Base-by-base conservation (phyloP, 1,284 basidiomycete genomes). In the Naganishia liquefaciens region DNA sequence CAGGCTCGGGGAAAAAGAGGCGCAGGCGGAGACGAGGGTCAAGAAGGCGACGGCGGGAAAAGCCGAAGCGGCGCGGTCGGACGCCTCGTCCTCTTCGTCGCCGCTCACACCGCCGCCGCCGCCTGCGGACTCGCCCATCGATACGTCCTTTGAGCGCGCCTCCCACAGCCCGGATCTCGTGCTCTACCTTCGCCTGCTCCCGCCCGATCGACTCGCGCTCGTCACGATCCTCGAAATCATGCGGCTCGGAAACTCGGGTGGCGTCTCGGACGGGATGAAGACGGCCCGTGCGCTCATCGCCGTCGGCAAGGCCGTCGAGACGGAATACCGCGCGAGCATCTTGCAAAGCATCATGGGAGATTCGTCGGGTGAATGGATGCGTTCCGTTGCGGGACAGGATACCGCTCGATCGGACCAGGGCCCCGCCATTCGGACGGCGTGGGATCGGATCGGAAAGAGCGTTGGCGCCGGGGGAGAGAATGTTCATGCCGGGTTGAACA, bases 161-260 rank as follows among this genome's bases (percentile, higher is more conserved):
- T 40, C 54, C 6, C 71, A 72, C 63, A 70, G 74, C 9, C 54
- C 64, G 43, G 68, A 70, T 10, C 67, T 76, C 10, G 60, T 73
- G 17, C 68, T 79, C 37, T 95, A 93, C 80, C 80, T 97, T 9
- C 80, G 83, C 1, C 84, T 94, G 0, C 82, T 99, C 23, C 84
- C 87, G 15, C 82, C 88, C 0, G 86, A 90, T 55, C 89, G 89
- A 68, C 83, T 98, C 10, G 92, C 93, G 0, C 82, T 97, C 25
- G 88, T 98, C 73, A 90, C 90, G 3, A 91, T 98, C 68, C 83
- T 95, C 40, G 93, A 97, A 76, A 77, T 94, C 58, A 91, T 98
- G 89, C 86, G 91, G 19, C 79, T 93, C 50, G 85, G 88, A 50
- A 88, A 89, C 5, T 83, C 85, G 1, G 89, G 90, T 21, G 90